Base-by-base conservation (phyloP, 2,329 filamentous ascomycete species). In the Zalaria sp. region DNA sequence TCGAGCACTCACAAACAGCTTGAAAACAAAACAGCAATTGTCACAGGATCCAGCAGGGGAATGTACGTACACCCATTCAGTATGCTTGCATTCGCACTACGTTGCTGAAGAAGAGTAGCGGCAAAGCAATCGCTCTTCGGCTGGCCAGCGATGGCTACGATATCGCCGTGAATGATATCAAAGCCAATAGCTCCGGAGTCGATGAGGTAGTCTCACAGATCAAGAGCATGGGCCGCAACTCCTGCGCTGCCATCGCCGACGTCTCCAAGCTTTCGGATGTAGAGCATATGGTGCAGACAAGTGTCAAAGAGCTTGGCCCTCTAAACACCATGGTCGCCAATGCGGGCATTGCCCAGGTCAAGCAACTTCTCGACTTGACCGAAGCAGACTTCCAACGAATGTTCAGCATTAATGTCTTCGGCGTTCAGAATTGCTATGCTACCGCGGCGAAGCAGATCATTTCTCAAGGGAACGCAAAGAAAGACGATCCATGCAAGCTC, bases 381-480 rank as follows among this genome's bases (percentile, higher is more conserved):
- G 68, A 75, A 38, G 62, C 70, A 3, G 75, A 81, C 43, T 64
- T 79, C 36, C 59, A 67, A 27, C 61, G 63, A 18, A 76, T 82
- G 66, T 75, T 82, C 49, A 66, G 71, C 25, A 68, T 83, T 43
- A 83, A 83, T 47, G 73, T 83, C 25, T 68, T 66, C 38, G 79
- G 79, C 4, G 67, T 79, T 0, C 78, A 76, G 51, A 75, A 81
- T 50, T 81, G 75, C 59, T 79, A 80, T 50, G 65, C 68, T 4
- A 67, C 69, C 3, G 79, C 77, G 0, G 79, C 77, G 1, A 71
- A 68, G 52, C 77, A 81, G 51, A 71, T 82, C 64, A 80, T 83
- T 51, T 60, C 61, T 27, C 77, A 82, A 53, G 72, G 71, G 3
- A 64, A 62, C 2, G 66, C 60, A 46, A 61, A 47, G n/a, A 50